Percentiles rank a stretch among this genome's conserved stretches.
These are phyloP conservation scores for Vinca major DNA, from an alignment of 305 asterid species.

Conservation along the genomic window DNA sequence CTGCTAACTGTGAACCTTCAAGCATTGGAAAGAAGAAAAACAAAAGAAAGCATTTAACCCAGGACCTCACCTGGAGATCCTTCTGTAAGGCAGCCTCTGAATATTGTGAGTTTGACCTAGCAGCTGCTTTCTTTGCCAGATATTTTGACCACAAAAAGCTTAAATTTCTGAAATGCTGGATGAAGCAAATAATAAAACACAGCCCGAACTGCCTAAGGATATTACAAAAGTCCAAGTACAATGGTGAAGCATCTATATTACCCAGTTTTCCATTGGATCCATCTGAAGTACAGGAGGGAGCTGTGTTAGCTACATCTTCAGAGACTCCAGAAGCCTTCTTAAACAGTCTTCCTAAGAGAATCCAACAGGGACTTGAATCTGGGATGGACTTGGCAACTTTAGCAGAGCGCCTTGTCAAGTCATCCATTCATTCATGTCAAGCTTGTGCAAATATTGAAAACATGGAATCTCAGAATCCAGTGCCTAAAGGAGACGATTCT, in stretches of 20 bases:
- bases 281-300: constrained; percentile 38
- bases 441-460: constrained; percentile 25
- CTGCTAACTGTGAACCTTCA: constrained; percentile 32
- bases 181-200: constrained; percentile 51
- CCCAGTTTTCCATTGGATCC: constrained; percentile 31
- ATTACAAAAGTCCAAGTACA: constrained; percentile 27
- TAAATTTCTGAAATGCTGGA: constrained; percentile 86
- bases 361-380: constrained; percentile 61
- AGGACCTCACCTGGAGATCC: constrained; percentile 64
- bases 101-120: constrained; percentile 59
- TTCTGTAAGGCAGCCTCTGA: constrained; percentile 52
- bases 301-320: constrained; percentile 24
- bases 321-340: constrained; percentile 53
- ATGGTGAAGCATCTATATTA: constrained; percentile 26
- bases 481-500: constrained; percentile 25
- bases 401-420: constrained; percentile 63
- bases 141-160: constrained; percentile 52
- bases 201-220: constrained; percentile 20
- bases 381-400: constrained; percentile 73
- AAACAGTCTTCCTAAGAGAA: constrained; percentile 37
- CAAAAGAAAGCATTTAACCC: constrained; percentile 31
- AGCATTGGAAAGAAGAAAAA: constrained; percentile 43
- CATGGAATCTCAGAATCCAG: constrained; percentile 26
- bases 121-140: constrained; percentile 46
- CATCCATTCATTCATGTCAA: constrained; percentile 49